Base-by-base conservation (phyloP, 2,329 filamentous ascomycete species). In the Penicillium sp. region DNA sequence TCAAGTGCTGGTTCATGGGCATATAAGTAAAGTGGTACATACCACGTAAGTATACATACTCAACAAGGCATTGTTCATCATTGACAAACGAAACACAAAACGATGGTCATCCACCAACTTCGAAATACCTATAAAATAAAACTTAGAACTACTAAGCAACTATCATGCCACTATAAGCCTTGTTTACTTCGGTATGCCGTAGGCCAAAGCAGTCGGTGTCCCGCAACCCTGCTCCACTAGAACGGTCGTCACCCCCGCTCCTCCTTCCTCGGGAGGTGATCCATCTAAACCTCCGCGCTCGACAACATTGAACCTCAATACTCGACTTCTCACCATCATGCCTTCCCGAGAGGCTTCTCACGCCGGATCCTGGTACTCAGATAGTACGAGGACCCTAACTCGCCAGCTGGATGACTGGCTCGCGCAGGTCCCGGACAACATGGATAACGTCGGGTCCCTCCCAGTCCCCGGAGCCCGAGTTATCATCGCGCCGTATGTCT, bases 401-500 rank as follows among this genome's bases (percentile, higher is more conserved):
- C 63, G 68, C 6, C 80, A 95, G 74, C 86, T 99, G 5, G 84
- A 94, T 51, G 71, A 74, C 44, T 96, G 85, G 80, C 80, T 97
- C n/a, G 76, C 75, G 33, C 75, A 81, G 33, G 92, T 96, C 7
- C 87, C 89, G 2, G 70, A 78, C 44, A 79, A 80, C 1, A 74
- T 94, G 36, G 78, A 86, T 28, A 84, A 81, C 40, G 77, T 85
- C 51, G 82, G 81, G 13, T 69, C 74, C 5, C 64, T 95, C 51
- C 94, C 92, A 3, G 77, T 92, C 1, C 70, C 84, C 1, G 85
- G 86, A 28, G 92, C 92, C 5, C 83, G 90, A 70, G 79, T 94
- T 13, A 87, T 99, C 50, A 96, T 99, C 69, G 91, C 91, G 55
- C 94, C 94, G 92, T 96, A 81, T 79, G 88, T 63, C 40, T 16